Evolutionary conservation across 2,329 filamentous ascomycete genomes (phyloP), one percentile per base, ranked within the genome.

Genomic region (Huntiella savannae): DNA sequence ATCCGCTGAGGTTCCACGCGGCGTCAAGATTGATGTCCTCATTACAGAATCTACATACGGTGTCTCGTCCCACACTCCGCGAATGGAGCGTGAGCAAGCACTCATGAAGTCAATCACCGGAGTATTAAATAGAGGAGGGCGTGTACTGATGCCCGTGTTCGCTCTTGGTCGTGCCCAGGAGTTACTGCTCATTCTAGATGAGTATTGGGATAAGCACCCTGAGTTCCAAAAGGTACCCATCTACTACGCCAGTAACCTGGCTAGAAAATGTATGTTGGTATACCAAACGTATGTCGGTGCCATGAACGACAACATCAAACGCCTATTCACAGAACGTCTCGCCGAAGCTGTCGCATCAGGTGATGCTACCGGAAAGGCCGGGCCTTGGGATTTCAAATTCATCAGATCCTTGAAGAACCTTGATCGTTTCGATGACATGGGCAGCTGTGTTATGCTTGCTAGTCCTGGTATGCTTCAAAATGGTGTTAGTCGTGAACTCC

Each of bases 271-370:
- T 64, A 98, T 98, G 91, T 75, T 95, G 28, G 86, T 96, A 3
- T 98, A 98, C 59, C 91, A 96, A 60, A 98, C 91, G 1, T 98
- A 96, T 56, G 85, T 96, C 42, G 85, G 87, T 42, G 86, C 87
- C 47, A 98, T 98, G 91, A 98, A 98, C 59, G 88, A 96, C 57
- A 96, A 95, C 56, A 96, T 98, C 67, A 95, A 94, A 61, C 76
- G 84, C 8, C 73, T 94, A n/a, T 95, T 95, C 62, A 73, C 82
- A 45, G 86, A 92, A 61, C 77, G 85, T 41, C 92, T 94, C 76
- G 85, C 84, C 3, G 85, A 93, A 59, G 83, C 85, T 7, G 84
- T 93, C 59, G 79, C 81, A 0, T 78, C 77, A 33, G 82, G 83
- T 6, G 82, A 86, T 53, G 72, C 71, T 2, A 72, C 73, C 5